These are phyloP conservation scores for Curvularia lunata DNA, from an alignment of 2,329 filamentous ascomycete species.

Conservation along the genomic window DNA sequence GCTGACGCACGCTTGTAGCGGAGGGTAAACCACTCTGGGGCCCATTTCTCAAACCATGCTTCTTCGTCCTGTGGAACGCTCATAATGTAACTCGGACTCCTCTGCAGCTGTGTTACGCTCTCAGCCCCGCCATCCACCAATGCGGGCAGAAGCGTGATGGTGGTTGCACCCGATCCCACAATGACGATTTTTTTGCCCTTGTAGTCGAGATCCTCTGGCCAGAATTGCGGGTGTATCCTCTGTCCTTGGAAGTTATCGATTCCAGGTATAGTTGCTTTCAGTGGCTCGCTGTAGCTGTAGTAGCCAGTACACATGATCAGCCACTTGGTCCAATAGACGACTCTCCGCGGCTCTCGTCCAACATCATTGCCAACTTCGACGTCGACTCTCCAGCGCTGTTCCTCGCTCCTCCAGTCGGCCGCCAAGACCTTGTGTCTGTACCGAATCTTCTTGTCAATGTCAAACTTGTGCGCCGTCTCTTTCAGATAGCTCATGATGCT, in stretches of 20 bases:
- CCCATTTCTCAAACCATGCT: conserved; percentile 45
- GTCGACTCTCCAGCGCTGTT: conserved; percentile 56
- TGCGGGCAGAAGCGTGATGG: conserved; percentile 75
- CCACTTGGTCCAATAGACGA: conserved; percentile 54
- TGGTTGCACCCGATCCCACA: conserved; percentile 80
- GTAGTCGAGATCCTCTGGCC: conserved; percentile 73
- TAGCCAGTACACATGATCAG: conserved; percentile 71
- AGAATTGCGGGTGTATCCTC: conserved; percentile 75
- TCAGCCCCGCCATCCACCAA: conserved; percentile 67
- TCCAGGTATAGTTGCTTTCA: conserved; percentile 68
- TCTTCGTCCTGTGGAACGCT: conserved; percentile 54
- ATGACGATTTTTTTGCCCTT: conserved; percentile 71
- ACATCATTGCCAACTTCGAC: conserved; percentile 33
- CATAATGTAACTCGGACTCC: conserved; percentile 70
- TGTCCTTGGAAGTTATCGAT: conserved; percentile 69
- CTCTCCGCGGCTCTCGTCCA: conserved; percentile 41
- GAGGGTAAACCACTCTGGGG: conserved; percentile 58
- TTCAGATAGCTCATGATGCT: conserved; percentile 54
- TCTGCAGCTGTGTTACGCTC: conserved; percentile 79
- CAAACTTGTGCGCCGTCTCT: conserved; percentile 52
- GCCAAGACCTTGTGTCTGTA: conserved; percentile 52
- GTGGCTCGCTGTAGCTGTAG: conserved; percentile 72
- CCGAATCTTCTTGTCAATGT: conserved; percentile 55
- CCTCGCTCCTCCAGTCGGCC: conserved; percentile 55
- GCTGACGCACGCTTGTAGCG: conserved; percentile 52